phyloP scores from a whole-genome alignment of 208 protist species.

The Trypanosomatidae sp. region DNA sequence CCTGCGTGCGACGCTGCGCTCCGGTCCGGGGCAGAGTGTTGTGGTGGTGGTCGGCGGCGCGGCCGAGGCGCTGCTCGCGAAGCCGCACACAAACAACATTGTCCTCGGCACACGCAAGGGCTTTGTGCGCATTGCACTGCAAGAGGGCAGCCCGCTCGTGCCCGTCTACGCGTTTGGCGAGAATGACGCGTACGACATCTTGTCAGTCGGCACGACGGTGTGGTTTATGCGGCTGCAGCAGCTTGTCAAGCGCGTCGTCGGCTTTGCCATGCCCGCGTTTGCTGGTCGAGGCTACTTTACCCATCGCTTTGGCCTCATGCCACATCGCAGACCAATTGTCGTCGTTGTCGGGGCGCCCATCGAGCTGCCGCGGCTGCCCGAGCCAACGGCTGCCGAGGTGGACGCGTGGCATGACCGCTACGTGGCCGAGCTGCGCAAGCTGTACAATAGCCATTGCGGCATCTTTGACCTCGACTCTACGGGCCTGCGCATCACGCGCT shows the following conservation, averaged over 20 bases:
- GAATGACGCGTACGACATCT: conserved; percentile 67
- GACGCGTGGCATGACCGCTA: conserved; percentile 66
- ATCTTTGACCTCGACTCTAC: conserved; percentile 68
- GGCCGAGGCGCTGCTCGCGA: conserved; percentile 52
- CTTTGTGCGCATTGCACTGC: conserved; percentile 78
- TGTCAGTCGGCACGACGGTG: conserved; percentile 11
- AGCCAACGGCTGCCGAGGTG: conserved; percentile 52
- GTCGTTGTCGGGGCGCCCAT: conserved; percentile 75
- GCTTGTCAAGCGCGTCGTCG: conserved; percentile 20
- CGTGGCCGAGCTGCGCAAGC: conserved; percentile 41
- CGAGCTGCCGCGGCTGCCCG: conserved; percentile 33
- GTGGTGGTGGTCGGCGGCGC: conserved; percentile 75
- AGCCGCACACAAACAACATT: conserved; percentile 63
- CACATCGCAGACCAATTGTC: conserved; percentile 58
- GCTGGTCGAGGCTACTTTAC: conserved; percentile 67
- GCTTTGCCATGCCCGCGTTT: conserved; percentile 45
- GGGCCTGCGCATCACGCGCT: conserved; percentile 40
- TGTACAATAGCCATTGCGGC: conserved; percentile 53
- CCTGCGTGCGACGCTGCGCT: conserved; percentile 50
- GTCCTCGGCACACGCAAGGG: conserved; percentile 59
- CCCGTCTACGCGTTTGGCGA: conserved; percentile 83
- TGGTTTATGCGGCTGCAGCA: conserved; percentile 13
- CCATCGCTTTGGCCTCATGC: conserved; percentile 49
- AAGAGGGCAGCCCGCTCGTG: conserved; percentile 61
- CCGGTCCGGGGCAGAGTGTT: conserved; percentile 65